Evolutionary conservation across 345 rosid genomes (phyloP).

Genomic region (Salix udensis): DNA sequence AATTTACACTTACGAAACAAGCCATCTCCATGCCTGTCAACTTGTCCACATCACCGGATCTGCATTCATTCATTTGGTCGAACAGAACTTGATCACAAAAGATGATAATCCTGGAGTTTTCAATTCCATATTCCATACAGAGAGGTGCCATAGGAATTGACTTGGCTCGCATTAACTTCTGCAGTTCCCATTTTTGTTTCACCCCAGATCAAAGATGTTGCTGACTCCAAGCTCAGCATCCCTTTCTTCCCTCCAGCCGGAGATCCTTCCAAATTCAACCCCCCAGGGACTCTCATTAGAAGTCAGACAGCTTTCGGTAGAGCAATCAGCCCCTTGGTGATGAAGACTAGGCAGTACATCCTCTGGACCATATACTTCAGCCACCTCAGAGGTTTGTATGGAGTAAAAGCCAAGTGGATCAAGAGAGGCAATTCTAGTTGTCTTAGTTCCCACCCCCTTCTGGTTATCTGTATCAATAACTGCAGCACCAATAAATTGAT

Average conservation of each 20-base stretch:
- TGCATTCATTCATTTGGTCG: conserved; percentile 26
- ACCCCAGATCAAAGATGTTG: conserved; percentile 41
- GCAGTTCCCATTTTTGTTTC: conserved; percentile 30
- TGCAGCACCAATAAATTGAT: conserved; percentile 48
- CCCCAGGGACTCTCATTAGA: conserved; percentile 56
- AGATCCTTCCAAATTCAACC: conserved; percentile 43
- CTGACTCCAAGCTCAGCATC: conserved; percentile 32
- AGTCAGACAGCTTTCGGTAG: conserved; percentile 68
- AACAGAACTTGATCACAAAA: not conserved
- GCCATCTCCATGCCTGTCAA: conserved; percentile 4
- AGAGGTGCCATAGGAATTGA: conserved; percentile 31
- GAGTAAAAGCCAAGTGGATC: conserved; percentile 44
- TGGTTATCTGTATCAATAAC: conserved; percentile 25
- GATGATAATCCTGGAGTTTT: not conserved
- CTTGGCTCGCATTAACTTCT: conserved; percentile 24
- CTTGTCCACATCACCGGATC: not conserved
- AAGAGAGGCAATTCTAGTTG: conserved; percentile 27
- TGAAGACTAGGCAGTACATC: conserved; percentile 36
- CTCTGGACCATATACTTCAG: conserved; percentile 27
- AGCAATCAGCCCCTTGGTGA: conserved; percentile 55
- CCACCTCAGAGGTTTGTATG: conserved; percentile 20
- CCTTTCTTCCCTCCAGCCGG: conserved; percentile 43
- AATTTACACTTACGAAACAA: conserved; percentile 28
- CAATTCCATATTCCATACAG: conserved; percentile 39
- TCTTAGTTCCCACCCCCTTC: conserved; percentile 31